phyloP scores from a whole-genome alignment of 2,329 filamentous ascomycete genomes.

The Ascochyta lentis region DNA sequence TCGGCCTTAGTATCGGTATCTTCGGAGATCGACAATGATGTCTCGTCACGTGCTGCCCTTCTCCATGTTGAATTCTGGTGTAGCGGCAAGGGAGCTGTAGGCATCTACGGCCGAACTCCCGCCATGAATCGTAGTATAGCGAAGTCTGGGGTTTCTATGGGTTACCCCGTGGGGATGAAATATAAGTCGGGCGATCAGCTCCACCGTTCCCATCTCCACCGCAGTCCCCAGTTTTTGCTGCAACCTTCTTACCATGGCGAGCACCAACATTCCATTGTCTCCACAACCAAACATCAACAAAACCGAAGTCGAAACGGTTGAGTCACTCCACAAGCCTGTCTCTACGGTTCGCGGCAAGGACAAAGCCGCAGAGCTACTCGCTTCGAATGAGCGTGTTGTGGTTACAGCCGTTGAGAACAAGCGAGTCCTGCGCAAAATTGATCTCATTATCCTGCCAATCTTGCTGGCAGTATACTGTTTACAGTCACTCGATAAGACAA shows the following conservation, averaged over 20 bases:
- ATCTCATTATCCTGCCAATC: conserved; percentile 59
- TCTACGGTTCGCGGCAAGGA: conserved; percentile 42
- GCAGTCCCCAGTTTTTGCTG: conserved; percentile 7
- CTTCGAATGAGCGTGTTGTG: conserved; percentile 54
- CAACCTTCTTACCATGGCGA: conserved; percentile 23
- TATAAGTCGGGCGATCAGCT: conserved; percentile 21
- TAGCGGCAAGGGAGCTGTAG: background rate
- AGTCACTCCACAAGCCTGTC: conserved; percentile 35
- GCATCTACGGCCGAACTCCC: conserved; percentile 28
- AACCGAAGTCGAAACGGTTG: conserved; percentile 32
- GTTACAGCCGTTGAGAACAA: conserved; percentile 62
- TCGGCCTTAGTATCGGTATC: conserved; percentile 3
- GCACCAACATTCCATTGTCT: conserved; percentile 13
- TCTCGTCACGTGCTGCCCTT: background rate
- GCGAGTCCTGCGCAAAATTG: conserved; percentile 59
- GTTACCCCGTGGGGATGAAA: conserved; percentile 33
- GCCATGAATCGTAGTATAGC: conserved; percentile 10
- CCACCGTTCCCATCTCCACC: conserved; percentile 13
- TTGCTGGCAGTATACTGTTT: conserved; percentile 69
- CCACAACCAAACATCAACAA: conserved; percentile 27
- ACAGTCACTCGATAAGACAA: conserved; percentile 69
- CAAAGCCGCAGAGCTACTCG: conserved; percentile 59
- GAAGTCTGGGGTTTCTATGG: conserved; percentile 20
- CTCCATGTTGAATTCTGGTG: background rate
- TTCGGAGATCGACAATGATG: background rate